Percentiles rank a stretch among this genome's conserved stretches.
phyloP scores from a whole-genome alignment of 495 filamentous ascomycete genomes.

The Podospora tetraspora region DNA sequence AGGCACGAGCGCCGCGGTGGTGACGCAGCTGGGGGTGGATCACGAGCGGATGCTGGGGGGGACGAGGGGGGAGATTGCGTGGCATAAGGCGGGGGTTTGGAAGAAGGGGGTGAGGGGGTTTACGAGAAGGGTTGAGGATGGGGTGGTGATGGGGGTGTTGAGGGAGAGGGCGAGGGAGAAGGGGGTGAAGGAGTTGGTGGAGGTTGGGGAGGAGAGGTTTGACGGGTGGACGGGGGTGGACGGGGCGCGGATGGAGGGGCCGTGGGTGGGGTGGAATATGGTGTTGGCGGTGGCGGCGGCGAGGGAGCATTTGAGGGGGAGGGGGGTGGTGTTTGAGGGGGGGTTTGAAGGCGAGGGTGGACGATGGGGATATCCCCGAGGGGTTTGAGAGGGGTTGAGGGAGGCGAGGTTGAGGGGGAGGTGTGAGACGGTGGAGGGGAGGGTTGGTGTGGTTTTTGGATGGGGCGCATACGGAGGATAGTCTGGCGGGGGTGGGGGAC shows the following conservation, averaged over 20 bases:
- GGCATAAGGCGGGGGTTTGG: slow-evolving; percentile 50
- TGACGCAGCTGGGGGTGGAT: slow-evolving; percentile 47
- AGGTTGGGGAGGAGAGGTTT: slow-evolving; percentile 31
- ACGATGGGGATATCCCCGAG: slow-evolving; percentile 20
- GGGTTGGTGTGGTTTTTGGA: slow-evolving; percentile 75
- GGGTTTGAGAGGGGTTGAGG: slow-evolving; percentile 64
- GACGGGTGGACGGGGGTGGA: slow-evolving; percentile 25
- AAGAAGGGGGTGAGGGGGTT: slow-evolving; percentile 39
- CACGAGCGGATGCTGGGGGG: slow-evolving; percentile 46
- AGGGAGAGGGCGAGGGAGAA: slow-evolving; percentile 36
- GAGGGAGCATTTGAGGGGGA: slow-evolving; percentile 32
- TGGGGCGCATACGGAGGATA: slow-evolving; percentile 84
- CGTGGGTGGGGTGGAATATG: slow-evolving; percentile 43
- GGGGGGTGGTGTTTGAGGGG: slow-evolving; percentile 18
- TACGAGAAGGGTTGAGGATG: slow-evolving; percentile 24
- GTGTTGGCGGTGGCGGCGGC: slow-evolving; percentile 39
- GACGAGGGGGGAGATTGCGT: slow-evolving; percentile 46
- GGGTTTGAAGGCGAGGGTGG: slow-evolving; percentile 17
- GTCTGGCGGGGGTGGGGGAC: slow-evolving; percentile 60
- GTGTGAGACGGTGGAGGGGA: slow-evolving; percentile 62
- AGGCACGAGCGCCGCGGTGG: slow-evolving; percentile 33
- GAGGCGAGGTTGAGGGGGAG: slow-evolving; percentile 63
- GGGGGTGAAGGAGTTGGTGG: slow-evolving; percentile 22
- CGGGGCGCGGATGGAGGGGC: slow-evolving; percentile 34
- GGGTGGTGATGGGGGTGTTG: slow-evolving; percentile 35